These are phyloP conservation scores for Paxillus ammoniavirescens DNA, from an alignment of 768 basidiomycete species.

Conservation along the genomic window DNA sequence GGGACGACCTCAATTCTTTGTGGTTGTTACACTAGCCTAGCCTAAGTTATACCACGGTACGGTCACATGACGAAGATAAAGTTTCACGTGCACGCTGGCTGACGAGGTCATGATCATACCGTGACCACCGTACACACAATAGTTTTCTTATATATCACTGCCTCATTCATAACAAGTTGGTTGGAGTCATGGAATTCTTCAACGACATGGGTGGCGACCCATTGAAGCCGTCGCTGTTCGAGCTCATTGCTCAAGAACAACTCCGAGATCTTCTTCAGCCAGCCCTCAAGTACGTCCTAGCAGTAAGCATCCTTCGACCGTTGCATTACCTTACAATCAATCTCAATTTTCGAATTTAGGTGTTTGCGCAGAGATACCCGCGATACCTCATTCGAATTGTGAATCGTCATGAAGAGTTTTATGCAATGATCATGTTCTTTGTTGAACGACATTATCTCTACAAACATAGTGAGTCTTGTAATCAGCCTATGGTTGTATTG, in stretches of 20 bases:
- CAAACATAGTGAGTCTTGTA: constrained; percentile 63
- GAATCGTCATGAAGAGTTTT: constrained; percentile 96
- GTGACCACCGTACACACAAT: too few relatives aligned
- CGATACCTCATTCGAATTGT: constrained; percentile 88
- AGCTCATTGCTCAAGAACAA: constrained; percentile 92
- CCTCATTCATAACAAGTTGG: background rate
- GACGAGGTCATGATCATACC: too few relatives aligned
- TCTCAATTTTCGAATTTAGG: constrained; percentile 43
- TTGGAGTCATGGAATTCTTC: constrained; percentile 73
- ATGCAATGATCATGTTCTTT: constrained; percentile 82
- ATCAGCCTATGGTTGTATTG: background rate
- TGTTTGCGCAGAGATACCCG: constrained; percentile 93
- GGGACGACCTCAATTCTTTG: too few relatives aligned
- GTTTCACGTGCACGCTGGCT: constrained; percentile 18
- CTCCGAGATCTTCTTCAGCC: constrained; percentile 90
- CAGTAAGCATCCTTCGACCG: constrained; percentile 49
- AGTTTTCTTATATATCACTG: background rate
- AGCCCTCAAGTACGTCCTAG: constrained; percentile 90
- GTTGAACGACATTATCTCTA: constrained; percentile 90
- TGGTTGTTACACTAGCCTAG: too few relatives aligned
- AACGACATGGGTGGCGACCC: constrained; percentile 73
- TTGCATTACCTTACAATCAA: background rate
- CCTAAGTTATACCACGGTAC: background rate
- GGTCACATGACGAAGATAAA: constrained; percentile 29
- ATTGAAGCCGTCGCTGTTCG: constrained; percentile 81